Base-by-base conservation (phyloP, 176 grass and related monocot species). In the Hyparrhenia diplandra region DNA sequence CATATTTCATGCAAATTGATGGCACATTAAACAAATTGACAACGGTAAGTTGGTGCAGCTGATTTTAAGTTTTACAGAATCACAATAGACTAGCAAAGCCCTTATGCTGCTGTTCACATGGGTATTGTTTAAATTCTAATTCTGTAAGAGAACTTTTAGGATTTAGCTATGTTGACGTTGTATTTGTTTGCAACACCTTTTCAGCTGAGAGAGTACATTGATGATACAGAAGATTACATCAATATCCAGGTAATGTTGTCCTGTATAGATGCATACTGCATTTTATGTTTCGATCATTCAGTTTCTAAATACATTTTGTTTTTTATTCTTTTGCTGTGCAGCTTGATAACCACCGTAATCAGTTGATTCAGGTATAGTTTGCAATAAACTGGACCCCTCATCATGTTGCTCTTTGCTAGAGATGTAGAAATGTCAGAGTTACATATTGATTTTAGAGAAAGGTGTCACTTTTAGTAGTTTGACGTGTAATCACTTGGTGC, bases 1-100 rank as follows among this genome's bases (percentile, higher is more conserved):
- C 93, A 74, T 99, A 99, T 87, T 95, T 99, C 89, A 99, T 99
- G 97, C 97, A 99, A 91, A 93, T 99, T 73, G 97, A 99, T 93
- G 97, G 90, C 79, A 99, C 93, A 40, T 75, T 93, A 60, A 99
- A 99, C 80, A 99, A 95, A 89, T 83, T 99, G 80, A 91, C 88
- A 79, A 99, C 93, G 37, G 97, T 99, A 88, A 90, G 90, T 98
- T 60, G 4, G 25, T 4, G 5, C 20, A 62, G 40, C 75, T 73
- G 67, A 63, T n/a, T 45, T 62, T n/a, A 57, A 86, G 20, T 79
- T 68, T 57, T 76, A 61, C 35, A 76, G 25, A 41, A 64, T 65
- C 43, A 81, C 20, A 64, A 47, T 73, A 10, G 55, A 35, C 32
- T 57, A 30, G 1, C 47, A 58, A 67, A 83, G 55, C 36, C 6